Base-by-base conservation (phyloP, 495 filamentous ascomycete genomes). In the Penicillium arizonense region DNA sequence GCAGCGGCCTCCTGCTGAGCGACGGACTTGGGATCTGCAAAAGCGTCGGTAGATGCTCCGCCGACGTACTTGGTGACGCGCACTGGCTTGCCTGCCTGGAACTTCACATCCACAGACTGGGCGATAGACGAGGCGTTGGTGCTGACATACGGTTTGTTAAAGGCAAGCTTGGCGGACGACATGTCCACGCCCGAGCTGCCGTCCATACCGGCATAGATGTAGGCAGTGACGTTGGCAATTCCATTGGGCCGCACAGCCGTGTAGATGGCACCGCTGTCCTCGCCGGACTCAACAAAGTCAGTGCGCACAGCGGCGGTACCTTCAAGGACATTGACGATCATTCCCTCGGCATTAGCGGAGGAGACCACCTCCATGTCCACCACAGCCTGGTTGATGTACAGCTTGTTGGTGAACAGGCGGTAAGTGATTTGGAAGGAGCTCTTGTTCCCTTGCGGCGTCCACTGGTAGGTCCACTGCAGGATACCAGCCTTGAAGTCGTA, bases 401-500 rank as follows among this genome's bases (percentile, higher is more conserved):
- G 68, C 63, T 86, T 86, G 63, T 86, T 75, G 11, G 80, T 74
- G 52, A 87, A 82, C 39, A 85, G 75, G n/a, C 77, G 75, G 63
- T 85, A 88, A 11, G 64, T 74, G 40, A 89, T 71, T 13, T 79
- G 64, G 51, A 81, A 84, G 0, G 77, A 73, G 1, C 72, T 69
- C 44, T 63, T 79, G 44, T 67, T 56, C 9, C 72, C 71, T 5
- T 57, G 53, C 2, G 87, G 88, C 2, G 73, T 80, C 88, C 88
- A 92, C 16, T 65, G 81, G 52, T 88, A 87, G 1, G 68, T 69
- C 81, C 88, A 91, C 2, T 72, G 77, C 44, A 84, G 67, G 28
- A 86, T 52, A 4, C 86, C 88, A 20, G 78, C 72, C 50, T 81
- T 79, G 58, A 86, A 82, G 53, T 87, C 78, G 26, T 88, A 78